A percentile compares a stretch with the other conserved stretches of the same genome.
Evolutionary conservation across 192 early-diverging fungal species (phyloP).

Genomic region (Backusella circina): DNA sequence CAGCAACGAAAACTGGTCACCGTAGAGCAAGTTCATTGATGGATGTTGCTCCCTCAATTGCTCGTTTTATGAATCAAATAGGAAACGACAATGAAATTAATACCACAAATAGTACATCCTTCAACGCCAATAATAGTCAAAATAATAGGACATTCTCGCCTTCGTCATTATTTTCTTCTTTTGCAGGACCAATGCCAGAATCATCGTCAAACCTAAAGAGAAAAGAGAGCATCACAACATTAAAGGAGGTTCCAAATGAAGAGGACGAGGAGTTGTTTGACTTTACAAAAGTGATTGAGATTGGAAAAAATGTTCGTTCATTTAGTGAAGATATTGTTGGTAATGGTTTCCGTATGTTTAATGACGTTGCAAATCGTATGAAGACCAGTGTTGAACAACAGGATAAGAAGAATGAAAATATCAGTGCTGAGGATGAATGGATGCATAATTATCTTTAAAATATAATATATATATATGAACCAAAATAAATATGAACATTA

Average conservation of each 20-base stretch:
- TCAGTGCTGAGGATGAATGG: neutral
- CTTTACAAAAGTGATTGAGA: conserved; percentile 32
- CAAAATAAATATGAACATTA: no score
- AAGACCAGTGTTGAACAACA: conserved; percentile 7
- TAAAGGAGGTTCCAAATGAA: neutral
- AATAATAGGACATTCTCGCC: conserved; percentile 9
- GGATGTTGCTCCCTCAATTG: conserved; percentile 21
- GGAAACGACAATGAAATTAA: conserved; percentile 5
- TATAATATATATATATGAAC: neutral
- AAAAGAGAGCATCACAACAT: neutral
- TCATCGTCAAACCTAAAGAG: neutral
- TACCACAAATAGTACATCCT: neutral
- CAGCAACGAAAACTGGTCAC: neutral
- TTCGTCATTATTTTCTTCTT: conserved; percentile 17
- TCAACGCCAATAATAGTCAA: neutral
- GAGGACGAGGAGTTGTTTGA: conserved; percentile 25
- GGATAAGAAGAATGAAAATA: neutral
- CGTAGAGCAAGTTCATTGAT: conserved; percentile 20
- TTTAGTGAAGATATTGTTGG: conserved; percentile 24
- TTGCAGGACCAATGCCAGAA: conserved; percentile 18
- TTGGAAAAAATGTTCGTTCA: conserved; percentile 22
- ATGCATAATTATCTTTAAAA: neutral
- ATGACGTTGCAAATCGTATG: conserved; percentile 20
- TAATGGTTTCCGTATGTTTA: conserved; percentile 27
- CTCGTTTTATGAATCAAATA: conserved; percentile 24